Percentiles rank a stretch among this genome's conserved stretches.
Evolutionary conservation across 495 filamentous ascomycete species (phyloP).

Genomic region (Glarea lozoyensis): DNA sequence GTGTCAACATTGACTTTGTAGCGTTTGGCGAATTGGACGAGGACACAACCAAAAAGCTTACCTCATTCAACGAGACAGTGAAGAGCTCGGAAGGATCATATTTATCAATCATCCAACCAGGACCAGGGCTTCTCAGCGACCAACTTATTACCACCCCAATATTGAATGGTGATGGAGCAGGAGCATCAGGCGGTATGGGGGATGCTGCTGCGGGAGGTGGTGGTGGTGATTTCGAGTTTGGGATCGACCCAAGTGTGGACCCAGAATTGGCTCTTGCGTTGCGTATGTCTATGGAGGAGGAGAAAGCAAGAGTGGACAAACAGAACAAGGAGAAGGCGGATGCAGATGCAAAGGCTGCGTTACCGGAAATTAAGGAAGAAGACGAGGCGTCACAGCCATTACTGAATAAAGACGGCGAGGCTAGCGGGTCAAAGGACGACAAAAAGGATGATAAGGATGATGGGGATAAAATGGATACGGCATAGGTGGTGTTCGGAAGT

Average conservation of each 20-base stretch:
- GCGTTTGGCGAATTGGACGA: slow-evolving; percentile 88
- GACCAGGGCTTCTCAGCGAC: slow-evolving; percentile 83
- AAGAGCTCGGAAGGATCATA: slow-evolving; percentile 84
- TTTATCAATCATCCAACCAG: slow-evolving; percentile 83
- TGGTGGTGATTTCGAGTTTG: slow-evolving; percentile 55
- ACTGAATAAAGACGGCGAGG: slow-evolving; percentile 56
- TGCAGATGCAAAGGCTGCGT: slow-evolving; percentile 47
- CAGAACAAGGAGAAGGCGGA: slow-evolving; percentile 65
- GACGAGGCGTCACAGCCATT: slow-evolving; percentile 53
- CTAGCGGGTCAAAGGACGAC: slow-evolving; percentile 57
- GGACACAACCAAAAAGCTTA: slow-evolving; percentile 83
- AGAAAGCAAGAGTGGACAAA: slow-evolving; percentile 86
- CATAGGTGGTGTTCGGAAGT: slow-evolving; percentile 30
- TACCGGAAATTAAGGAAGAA: slow-evolving; percentile 80
- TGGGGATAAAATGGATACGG: slow-evolving; percentile 83
- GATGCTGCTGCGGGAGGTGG: slow-evolving; percentile 49
- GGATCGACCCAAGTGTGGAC: slow-evolving; percentile 71
- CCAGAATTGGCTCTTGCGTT: slow-evolving; percentile 93
- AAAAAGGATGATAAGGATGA: slow-evolving; percentile 52
- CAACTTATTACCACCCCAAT: slow-evolving; percentile 89
- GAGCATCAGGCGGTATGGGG: slow-evolving; percentile 32
- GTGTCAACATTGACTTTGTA: slow-evolving; percentile 84
- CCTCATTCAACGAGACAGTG: slow-evolving; percentile 85
- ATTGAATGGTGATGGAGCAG: slow-evolving; percentile 64
- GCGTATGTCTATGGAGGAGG: slow-evolving; percentile 96